Percentiles rank a stretch among this genome's conserved stretches.
Evolutionary conservation across 768 basidiomycete genomes (phyloP).

Genomic region (Daedaleopsis nitida): DNA sequence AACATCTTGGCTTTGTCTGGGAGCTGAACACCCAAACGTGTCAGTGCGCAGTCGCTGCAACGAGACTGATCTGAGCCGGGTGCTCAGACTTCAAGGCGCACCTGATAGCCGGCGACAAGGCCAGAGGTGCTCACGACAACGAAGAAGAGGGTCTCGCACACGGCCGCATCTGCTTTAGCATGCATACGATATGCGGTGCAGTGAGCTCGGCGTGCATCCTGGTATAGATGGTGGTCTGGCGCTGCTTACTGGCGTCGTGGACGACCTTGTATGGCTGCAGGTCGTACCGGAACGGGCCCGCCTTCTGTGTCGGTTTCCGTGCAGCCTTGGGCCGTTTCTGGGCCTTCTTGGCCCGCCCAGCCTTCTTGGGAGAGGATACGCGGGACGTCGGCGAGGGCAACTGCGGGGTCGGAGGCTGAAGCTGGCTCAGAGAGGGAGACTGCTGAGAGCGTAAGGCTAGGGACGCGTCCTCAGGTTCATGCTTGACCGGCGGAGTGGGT

Average conservation of each 20-base stretch:
- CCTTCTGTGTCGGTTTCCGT: constrained; percentile 8
- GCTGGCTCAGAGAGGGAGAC: no score
- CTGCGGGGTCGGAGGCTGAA: no score
- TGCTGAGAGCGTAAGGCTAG: no score
- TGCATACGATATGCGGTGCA: no score
- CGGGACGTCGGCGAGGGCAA: not conserved
- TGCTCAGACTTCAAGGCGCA: no score
- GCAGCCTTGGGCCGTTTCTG: not conserved
- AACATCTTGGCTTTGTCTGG: constrained; percentile 48
- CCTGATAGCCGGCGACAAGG: constrained; percentile 71
- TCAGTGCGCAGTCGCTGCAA: no score
- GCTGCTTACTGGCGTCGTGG: constrained; percentile 28
- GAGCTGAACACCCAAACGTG: constrained; percentile 34
- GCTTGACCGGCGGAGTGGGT: no score
- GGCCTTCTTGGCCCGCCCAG: not conserved
- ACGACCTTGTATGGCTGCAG: constrained; percentile 55
- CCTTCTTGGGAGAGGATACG: no score
- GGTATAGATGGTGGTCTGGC: not conserved
- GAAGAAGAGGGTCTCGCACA: constrained; percentile 68
- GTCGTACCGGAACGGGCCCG: constrained; percentile 36
- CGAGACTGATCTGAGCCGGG: not conserved
- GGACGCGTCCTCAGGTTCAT: no score
- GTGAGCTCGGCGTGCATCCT: not conserved
- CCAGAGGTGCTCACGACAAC: constrained; percentile 80
- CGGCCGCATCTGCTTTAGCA: not conserved